phyloP scores from a whole-genome alignment of 73 alveolate species.

The Symbiodinium pilosum region DNA sequence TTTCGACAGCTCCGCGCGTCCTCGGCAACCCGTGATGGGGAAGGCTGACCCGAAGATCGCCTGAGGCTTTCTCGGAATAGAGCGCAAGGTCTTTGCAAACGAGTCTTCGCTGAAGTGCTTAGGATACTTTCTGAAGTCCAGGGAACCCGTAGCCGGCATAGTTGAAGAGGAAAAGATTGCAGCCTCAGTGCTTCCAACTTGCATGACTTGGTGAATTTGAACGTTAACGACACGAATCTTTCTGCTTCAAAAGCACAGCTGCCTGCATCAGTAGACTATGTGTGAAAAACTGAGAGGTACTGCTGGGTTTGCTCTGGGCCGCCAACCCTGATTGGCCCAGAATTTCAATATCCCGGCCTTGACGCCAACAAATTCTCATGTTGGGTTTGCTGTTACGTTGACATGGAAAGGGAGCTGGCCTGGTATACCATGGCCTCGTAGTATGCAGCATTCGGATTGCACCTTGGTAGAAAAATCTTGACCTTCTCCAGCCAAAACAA shows the following conservation, averaged over 20 bases:
- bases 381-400: no score
- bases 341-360: conserved; percentile 62
- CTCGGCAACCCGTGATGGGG: conserved; percentile 67
- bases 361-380: not conserved
- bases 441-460: conserved; percentile 89
- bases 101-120: no score
- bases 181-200: conserved; percentile 14
- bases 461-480: conserved; percentile 14
- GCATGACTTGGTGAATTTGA: no score
- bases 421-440: conserved; percentile 91
- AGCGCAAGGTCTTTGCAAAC: no score
- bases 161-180: conserved; percentile 78
- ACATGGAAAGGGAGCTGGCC: not conserved
- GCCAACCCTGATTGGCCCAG: conserved; percentile 50
- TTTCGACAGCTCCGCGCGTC: no score
- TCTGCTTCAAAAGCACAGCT: not conserved
- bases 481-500: not conserved
- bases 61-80: not conserved
- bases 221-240: not conserved
- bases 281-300: no score
- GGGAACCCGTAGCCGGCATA: conserved; percentile 81
- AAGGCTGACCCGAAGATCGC: conserved; percentile 73
- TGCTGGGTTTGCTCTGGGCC: no score
- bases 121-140: not conserved
- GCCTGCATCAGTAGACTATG: no score